Percentiles rank a stretch among this genome's conserved stretches.
phyloP scores from a whole-genome alignment of 768 basidiomycete species.

The Mrakia frigida region DNA sequence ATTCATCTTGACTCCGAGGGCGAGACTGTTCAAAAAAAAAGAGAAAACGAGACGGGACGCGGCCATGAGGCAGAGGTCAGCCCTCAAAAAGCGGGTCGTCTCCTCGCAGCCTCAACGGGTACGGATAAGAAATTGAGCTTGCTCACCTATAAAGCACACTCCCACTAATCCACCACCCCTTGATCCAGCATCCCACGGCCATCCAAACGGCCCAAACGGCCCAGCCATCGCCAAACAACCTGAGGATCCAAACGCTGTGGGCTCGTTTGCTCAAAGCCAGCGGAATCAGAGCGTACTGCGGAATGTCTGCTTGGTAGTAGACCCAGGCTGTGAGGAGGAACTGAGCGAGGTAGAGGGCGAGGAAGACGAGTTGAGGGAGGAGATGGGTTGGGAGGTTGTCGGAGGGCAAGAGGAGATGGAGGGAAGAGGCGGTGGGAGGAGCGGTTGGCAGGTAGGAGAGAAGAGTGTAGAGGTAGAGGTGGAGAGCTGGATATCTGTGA shows the following conservation, averaged over 20 bases:
- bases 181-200: conserved; percentile 58
- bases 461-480: conserved; percentile 72
- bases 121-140: too few relatives aligned
- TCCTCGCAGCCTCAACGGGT: too few relatives aligned
- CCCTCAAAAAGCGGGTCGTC: too few relatives aligned
- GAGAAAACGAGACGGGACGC: not conserved
- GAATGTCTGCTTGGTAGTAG: conserved; percentile 49
- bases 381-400: conserved; percentile 51
- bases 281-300: conserved; percentile 45
- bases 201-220: conserved; percentile 59
- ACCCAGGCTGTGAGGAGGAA: conserved; percentile 62
- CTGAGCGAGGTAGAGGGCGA: conserved; percentile 62
- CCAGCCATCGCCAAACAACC: conserved; percentile 96
- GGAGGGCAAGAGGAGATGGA: not conserved
- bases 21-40: conserved; percentile 60
- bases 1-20: conserved; percentile 93
- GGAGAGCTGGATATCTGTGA: conserved; percentile 89
- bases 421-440: conserved; percentile 49
- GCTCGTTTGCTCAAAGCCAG: conserved; percentile 85
- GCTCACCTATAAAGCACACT: conserved; percentile 54
- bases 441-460: conserved; percentile 55
- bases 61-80: conserved; percentile 50
- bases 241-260: conserved; percentile 85
- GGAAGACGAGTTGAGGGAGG: conserved; percentile 70
- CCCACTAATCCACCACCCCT: conserved; percentile 57